These are phyloP conservation scores for Amylostereum areolatum DNA, from an alignment of 1,284 basidiomycete genomes.

Conservation along the genomic window DNA sequence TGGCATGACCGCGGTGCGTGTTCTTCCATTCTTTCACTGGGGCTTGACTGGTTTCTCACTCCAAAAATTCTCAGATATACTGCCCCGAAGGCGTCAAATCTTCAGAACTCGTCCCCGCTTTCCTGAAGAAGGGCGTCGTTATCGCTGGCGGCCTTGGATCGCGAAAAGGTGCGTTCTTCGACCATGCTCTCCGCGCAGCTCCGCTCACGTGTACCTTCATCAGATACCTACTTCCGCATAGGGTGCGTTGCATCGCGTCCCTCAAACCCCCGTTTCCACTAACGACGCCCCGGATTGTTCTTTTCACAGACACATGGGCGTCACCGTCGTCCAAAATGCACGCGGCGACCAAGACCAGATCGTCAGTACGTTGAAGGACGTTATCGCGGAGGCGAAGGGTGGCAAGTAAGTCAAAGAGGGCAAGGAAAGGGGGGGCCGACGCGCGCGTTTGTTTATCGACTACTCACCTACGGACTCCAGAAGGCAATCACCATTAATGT, in stretches of 20 bases:
- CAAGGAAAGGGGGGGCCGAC: too few relatives aligned
- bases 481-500: too few relatives aligned
- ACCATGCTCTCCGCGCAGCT: conserved; percentile 6
- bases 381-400: conserved; percentile 45
- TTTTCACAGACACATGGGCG: conserved; percentile 78
- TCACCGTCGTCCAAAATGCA: conserved; percentile 65
- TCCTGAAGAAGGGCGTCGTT: conserved; percentile 69
- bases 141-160: conserved; percentile 90
- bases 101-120: conserved; percentile 68
- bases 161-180: conserved; percentile 63
- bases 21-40: conserved; percentile 4
- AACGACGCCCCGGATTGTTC: too few relatives aligned
- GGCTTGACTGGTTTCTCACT: background rate
- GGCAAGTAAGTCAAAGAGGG: too few relatives aligned
- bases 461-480: too few relatives aligned
- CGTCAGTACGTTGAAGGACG: conserved; percentile 60
- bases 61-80: conserved; percentile 19
- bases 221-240: conserved; percentile 79
- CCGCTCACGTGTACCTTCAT: background rate
- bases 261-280: too few relatives aligned
- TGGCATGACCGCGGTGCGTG: conserved; percentile 82
- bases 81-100: conserved; percentile 75
- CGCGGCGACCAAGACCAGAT: conserved; percentile 78
- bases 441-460: too few relatives aligned
- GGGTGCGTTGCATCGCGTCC: conserved; percentile 38